Percentiles rank a stretch among this genome's conserved stretches.
phyloP scores from a whole-genome alignment of 2,329 filamentous ascomycete species.

The Arthrinium puccinioides region DNA sequence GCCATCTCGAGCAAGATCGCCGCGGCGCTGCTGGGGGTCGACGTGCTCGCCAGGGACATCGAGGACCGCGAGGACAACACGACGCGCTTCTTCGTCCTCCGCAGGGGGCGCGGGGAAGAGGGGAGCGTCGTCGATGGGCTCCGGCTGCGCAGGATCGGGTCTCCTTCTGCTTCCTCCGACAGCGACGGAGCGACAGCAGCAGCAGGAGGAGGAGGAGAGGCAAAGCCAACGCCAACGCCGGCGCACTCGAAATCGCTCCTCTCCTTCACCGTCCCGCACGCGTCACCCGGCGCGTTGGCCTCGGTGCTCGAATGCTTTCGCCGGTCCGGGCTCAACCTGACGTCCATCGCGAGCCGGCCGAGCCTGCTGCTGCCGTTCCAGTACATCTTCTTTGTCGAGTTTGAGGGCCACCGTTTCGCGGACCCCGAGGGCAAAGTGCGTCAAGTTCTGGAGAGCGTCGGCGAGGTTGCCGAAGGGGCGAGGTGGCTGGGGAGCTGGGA shows the following conservation, averaged over 20 bases:
- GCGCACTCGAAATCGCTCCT: slow-evolving; percentile 64
- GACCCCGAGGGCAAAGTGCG: slow-evolving; percentile 53
- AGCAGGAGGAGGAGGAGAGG: slow-evolving; percentile 9
- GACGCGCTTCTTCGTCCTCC: slow-evolving; percentile 70
- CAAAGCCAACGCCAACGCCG: slow-evolving; percentile 5
- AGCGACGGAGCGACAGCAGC: background rate
- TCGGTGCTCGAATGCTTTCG: slow-evolving; percentile 75
- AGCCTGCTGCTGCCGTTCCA: slow-evolving; percentile 71
- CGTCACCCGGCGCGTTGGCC: slow-evolving; percentile 72
- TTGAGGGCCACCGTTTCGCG: slow-evolving; percentile 53
- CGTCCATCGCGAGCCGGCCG: slow-evolving; percentile 82
- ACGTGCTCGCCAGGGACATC: slow-evolving; percentile 61
- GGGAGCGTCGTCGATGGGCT: background rate
- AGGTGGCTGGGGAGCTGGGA: slow-evolving; percentile 67
- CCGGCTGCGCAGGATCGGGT: no score
- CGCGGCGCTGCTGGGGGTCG: slow-evolving; percentile 57
- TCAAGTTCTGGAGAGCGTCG: slow-evolving; percentile 51
- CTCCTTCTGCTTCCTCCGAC: background rate
- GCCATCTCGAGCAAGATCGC: slow-evolving; percentile 75
- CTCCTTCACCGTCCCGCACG: slow-evolving; percentile 76
- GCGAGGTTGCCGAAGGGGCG: slow-evolving; percentile 50
- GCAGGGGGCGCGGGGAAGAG: slow-evolving; percentile 14
- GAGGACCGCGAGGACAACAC: slow-evolving; percentile 70
- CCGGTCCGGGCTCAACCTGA: slow-evolving; percentile 67
- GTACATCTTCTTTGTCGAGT: slow-evolving; percentile 94